These are phyloP conservation scores for Aspergillus oerlinghausenensis DNA, from an alignment of 2,329 filamentous ascomycete genomes.

Conservation along the genomic window DNA sequence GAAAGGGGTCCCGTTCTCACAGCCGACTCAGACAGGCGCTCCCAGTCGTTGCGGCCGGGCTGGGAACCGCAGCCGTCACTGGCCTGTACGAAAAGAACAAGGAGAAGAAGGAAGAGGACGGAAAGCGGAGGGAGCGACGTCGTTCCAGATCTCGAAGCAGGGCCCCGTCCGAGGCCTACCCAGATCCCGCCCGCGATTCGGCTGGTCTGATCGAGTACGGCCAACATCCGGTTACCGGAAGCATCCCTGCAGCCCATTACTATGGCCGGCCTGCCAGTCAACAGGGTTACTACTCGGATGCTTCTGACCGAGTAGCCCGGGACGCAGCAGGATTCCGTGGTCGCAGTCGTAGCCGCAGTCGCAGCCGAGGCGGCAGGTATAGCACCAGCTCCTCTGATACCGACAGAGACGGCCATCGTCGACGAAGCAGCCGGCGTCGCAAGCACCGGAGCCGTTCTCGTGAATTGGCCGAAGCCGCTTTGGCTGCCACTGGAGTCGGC, in stretches of 20 bases:
- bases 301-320: conserved; percentile 38
- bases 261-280: conserved; percentile 40
- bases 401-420: conserved; percentile 29
- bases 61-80: conserved; percentile 58
- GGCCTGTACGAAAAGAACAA: conserved; percentile 61
- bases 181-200: conserved; percentile 39
- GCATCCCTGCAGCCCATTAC: conserved; percentile 45
- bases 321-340: conserved; percentile 29
- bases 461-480: conserved; percentile 50
- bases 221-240: conserved; percentile 57
- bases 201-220: conserved; percentile 61
- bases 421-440: conserved; percentile 27
- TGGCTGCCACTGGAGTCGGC: conserved; percentile 55
- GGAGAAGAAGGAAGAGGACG: conserved; percentile 53
- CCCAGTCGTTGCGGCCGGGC: conserved; percentile 57
- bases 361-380: conserved; percentile 37
- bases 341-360: conserved; percentile 46
- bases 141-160: conserved; percentile 47
- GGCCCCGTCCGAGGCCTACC: conserved; percentile 36
- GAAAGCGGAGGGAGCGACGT: conserved; percentile 35
- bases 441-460: conserved; percentile 39
- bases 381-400: conserved; percentile 36
- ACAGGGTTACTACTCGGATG: conserved; percentile 39
- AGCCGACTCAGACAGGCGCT: conserved; percentile 54
- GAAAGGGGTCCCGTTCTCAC: conserved; percentile 47